Evolutionary conservation across 805 yeast species (phyloP).

Genomic region (Ogataea nitratoaversa): DNA sequence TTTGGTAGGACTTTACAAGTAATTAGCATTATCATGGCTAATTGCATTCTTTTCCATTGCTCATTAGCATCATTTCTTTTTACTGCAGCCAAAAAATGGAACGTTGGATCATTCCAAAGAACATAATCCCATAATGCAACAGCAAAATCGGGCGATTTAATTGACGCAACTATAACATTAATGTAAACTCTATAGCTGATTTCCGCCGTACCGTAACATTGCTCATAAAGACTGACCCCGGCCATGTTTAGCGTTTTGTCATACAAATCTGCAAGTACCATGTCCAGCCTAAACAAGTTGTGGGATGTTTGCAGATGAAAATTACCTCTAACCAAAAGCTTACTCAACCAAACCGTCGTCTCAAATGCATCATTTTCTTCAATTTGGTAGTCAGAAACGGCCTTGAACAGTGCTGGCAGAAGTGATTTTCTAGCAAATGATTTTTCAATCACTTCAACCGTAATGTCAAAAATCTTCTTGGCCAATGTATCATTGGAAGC

Average conservation of each 20-base stretch:
- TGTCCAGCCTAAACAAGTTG: conserved; percentile 57
- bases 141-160: conserved; percentile 29
- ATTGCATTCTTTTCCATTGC: conserved; percentile 57
- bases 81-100: conserved; percentile 43
- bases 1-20: conserved; percentile 34
- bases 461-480: conserved; percentile 31
- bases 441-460: conserved; percentile 41
- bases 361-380: conserved; percentile 33
- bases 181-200: conserved; percentile 47
- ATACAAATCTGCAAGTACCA: conserved; percentile 47
- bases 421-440: conserved; percentile 64
- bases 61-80: conserved; percentile 66
- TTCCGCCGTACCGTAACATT: conserved; percentile 57
- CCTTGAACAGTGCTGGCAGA: conserved; percentile 52
- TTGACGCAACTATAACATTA: conserved; percentile 41
- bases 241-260: conserved; percentile 39
- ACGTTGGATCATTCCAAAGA: conserved; percentile 33
- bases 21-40: conserved; percentile 50
- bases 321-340: conserved; percentile 42
- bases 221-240: conserved; percentile 38
- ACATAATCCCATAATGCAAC: conserved; percentile 32
- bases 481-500: conserved; percentile 26
- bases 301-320: conserved; percentile 50
- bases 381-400: conserved; percentile 42
- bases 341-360: conserved; percentile 45